Evolutionary conservation across 768 basidiomycete species (phyloP), one percentile per base, ranked within the genome.

Genomic region (Hericium rajendrae): DNA sequence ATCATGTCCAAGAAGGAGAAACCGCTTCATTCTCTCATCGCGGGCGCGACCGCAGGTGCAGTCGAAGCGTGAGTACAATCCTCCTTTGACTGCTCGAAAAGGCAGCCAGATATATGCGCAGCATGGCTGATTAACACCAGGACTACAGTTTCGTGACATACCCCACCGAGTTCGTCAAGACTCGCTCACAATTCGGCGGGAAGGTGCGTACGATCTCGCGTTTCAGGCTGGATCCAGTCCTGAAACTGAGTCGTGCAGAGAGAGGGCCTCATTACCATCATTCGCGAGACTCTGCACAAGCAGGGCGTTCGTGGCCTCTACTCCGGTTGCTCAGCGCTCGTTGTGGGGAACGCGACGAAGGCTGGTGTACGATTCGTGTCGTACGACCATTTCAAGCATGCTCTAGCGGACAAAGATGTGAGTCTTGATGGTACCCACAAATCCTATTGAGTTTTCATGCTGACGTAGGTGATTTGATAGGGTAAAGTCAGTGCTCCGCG

Each of bases 351-450:
- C 69, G 80, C 94, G 0, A 68, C 83, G 63, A 99, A 99, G 75
- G 97, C 97, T 1, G 97, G 94, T 3, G 94, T 99, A 39, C 79
- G 97, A 46, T 99, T 99, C 70, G 81, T 97, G 57, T 88, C 85
- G 63, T 99, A 99, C 72, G 94, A 97, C 68, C 79, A 86, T 67
- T 94, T 94, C 75, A 98, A 98, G 73, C 72, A 76, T 28, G 70
- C 84, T 65, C 69, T 99, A 48, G 89, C 88, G 48, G 93, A 98
- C 70, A 66, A 83, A 6, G 78, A 97, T 76, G 94, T 93, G 65
- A 16, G 24, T 58, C 20, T 53, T 48, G n/a, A 15, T 57, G 37
- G 9, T 22, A 52, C 38, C 24, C 24, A n/a, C 54, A 20, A 50
- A 22, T 32, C 32, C 55, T 57, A 12, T 20, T 24, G n/a, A 28